Base-by-base conservation (phyloP, 345 rosid species). In the Eucalyptus viminalis region DNA sequence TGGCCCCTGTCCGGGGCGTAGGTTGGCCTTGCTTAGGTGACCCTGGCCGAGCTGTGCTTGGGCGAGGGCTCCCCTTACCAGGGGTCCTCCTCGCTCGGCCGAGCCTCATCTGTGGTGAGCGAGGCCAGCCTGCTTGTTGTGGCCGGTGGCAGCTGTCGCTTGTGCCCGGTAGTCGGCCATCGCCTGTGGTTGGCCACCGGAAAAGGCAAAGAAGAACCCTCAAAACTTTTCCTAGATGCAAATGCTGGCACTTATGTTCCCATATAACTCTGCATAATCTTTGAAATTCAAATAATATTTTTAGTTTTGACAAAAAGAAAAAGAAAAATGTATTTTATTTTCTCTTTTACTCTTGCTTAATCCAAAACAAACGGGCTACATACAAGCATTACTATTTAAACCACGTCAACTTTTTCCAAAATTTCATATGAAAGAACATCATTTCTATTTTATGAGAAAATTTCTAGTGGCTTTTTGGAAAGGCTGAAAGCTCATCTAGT, bases 11-110 rank as follows among this genome's bases (percentile, higher is more conserved):
- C 0, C 14, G 17, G 17, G 7, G 7, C 7, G 7, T 5, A 6
- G 51, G 51, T 49, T 14, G 51, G 51, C 7, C 51, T 49, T 0
- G 51, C 51, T 49, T 2, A 49, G 2, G 51, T 2, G 17, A 49
- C 51, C 51, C 6, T 49, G 17, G 51, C 15, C 3, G 0, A 49
- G 51, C 3, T 1, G 0, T 0, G 6, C 51, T 49, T 49, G 51
- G 51, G 51, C 2, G 3, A 14, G 51, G 51, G 17, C 51, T 14
- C 17, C 17, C 3, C 51, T 49, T 7, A 5, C 51, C 3, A 14
- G 17, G 51, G 51, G 6, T 49, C 17, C 6, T 49, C 51, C 51
- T 49, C 17, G 7, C 51, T 49, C 7, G 51, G 17, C 17, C 17
- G 0, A 5, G 17, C 51, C 51, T 49, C 15, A 0, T 49, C 6